phyloP scores from a whole-genome alignment of 495 filamentous ascomycete species.

The Penicillium coffeae region DNA sequence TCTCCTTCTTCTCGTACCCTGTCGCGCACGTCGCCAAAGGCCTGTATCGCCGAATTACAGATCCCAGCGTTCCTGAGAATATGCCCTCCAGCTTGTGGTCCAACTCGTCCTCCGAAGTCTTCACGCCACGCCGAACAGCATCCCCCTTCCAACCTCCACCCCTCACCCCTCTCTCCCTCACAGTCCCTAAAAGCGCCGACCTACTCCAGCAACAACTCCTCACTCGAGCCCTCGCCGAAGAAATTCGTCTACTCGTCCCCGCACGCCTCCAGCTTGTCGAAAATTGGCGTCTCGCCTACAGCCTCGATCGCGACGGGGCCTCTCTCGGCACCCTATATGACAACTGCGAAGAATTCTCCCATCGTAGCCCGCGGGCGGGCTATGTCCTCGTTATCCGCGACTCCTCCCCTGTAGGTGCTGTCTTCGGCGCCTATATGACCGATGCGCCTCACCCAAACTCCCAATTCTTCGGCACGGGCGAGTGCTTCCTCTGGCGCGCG shows the following conservation, averaged over 20 bases:
- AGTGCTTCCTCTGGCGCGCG: slow-evolving; percentile 97
- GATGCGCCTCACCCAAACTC: slow-evolving; percentile 74
- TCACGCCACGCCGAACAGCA: slow-evolving; percentile 49
- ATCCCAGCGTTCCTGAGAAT: slow-evolving; percentile 26
- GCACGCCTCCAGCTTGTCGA: slow-evolving; percentile 81
- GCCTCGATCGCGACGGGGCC: slow-evolving; percentile 88
- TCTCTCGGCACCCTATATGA: slow-evolving; percentile 84
- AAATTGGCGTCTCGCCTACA: slow-evolving; percentile 82
- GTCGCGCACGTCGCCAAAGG: slow-evolving; percentile 52
- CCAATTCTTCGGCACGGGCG: slow-evolving; percentile 91
- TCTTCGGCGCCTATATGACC: slow-evolving; percentile 93
- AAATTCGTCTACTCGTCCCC: slow-evolving; percentile 87
- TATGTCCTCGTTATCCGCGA: slow-evolving; percentile 88
- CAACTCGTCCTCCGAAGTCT: slow-evolving; percentile 32
- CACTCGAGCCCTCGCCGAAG: slow-evolving; percentile 74
- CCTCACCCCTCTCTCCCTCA: slow-evolving; percentile 52
- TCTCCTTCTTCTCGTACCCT: slow-evolving; percentile 53
- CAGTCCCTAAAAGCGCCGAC: slow-evolving; percentile 25
- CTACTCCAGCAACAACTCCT: slow-evolving; percentile 53
- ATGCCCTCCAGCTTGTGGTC: slow-evolving; percentile 27
- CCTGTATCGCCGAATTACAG: slow-evolving; percentile 51
- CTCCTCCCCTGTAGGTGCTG: slow-evolving; percentile 48
- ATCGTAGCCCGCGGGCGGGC: slow-evolving; percentile 66
- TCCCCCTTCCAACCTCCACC: slow-evolving; percentile 61
- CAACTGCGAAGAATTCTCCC: slow-evolving; percentile 55